Evolutionary conservation across 2,329 filamentous ascomycete species (phyloP), one percentile per base, ranked within the genome.

Genomic region (Alternaria metachromatica): DNA sequence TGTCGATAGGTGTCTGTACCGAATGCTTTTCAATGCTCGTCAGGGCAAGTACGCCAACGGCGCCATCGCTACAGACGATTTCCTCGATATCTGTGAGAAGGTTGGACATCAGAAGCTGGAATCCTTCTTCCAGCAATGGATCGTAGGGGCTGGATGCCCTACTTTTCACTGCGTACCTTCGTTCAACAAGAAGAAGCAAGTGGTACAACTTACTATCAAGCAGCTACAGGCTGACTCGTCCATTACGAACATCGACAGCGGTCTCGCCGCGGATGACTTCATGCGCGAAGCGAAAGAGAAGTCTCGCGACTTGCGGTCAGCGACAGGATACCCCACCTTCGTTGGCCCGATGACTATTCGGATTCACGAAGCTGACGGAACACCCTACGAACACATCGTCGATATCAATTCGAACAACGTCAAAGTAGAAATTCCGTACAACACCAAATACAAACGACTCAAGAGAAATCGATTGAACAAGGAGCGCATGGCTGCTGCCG

Each of bases 151-250:
- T 15, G 96, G 96, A 1, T 98, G 94, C 72, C 96, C 96, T 0
- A 88, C 90, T 45, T 97, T 99, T 71, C 86, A 91, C 53, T 92
- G 97, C 53, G 92, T 89, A 43, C 94, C 97, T 69, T 88, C 90
- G 18, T 99, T 99, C 82, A 99, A 99, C 78, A 98, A 98, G 83
- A 99, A 99, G 83, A 92, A 96, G 72, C 86, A 98, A 5, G 94
- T 95, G 26, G 93, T 99, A 1, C 94, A 98, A 79, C 92, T 99
- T 85, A 91, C 89, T 10, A 92, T 99, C 67, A 88, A 87, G 55
- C 96, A 99, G 79, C 75, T 73, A 28, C 78, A 80, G 62, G 70
- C 68, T 20, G 73, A 77, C 21, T 67, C 72, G n/a, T 72, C 68
- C 11, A 64, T 76, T 7, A 69, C 68, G 11, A 64, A 68, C 3